Percentiles rank a stretch among this genome's conserved stretches.
These are phyloP conservation scores for Plasmodium knowlesi DNA, from an alignment of 169 alveolate species.

Conservation along the genomic window DNA sequence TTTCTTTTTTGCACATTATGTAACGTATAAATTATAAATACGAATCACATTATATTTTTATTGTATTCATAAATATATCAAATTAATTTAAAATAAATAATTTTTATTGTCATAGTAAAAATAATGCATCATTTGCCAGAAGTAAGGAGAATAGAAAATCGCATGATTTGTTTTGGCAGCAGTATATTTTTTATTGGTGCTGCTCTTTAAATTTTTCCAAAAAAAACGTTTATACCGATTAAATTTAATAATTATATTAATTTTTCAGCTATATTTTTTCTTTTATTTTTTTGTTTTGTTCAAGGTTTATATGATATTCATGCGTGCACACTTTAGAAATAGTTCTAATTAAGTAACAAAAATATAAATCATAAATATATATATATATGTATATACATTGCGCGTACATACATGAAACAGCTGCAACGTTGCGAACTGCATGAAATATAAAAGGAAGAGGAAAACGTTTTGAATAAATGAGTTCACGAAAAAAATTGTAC, in stretches of 20 bases:
- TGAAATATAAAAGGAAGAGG: background rate
- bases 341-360: background rate
- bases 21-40: background rate
- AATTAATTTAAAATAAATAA: background rate
- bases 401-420: background rate
- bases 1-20: background rate
- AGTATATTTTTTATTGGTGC: background rate
- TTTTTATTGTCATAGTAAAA: background rate
- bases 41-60: background rate
- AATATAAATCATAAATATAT: background rate
- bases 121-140: background rate
- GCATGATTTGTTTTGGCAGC: background rate
- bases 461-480: background rate
- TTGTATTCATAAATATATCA: background rate
- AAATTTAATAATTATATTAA: background rate
- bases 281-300: background rate
- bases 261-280: background rate
- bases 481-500: background rate
- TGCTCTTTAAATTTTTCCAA: background rate
- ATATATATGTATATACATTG: background rate
- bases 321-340: background rate
- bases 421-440: background rate
- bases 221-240: background rate
- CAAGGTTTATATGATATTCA: background rate
- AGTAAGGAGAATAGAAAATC: background rate